Percentiles rank a stretch among this genome's conserved stretches.
These are phyloP conservation scores for Neopestalotiopsis sp. DNA, from an alignment of 2,329 filamentous ascomycete genomes.

Conservation along the genomic window DNA sequence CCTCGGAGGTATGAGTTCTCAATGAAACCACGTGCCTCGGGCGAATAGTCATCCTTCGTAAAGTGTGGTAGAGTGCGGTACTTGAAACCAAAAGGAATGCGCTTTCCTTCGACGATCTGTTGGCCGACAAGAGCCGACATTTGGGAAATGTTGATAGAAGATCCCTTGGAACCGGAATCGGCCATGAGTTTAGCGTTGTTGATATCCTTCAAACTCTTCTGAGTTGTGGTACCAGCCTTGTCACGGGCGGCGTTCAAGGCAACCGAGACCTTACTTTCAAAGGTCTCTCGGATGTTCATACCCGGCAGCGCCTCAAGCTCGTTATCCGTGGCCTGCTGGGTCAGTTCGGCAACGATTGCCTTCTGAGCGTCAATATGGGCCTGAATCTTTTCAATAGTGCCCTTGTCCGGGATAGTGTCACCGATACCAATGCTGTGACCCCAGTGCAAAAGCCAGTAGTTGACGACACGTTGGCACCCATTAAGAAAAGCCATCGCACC, in stretches of 20 bases:
- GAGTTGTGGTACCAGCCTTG: conserved; percentile 89
- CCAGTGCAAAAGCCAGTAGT: conserved; percentile 96
- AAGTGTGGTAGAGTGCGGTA: conserved; percentile 97
- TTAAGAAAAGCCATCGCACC: conserved; percentile 96
- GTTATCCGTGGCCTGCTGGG: conserved; percentile 81
- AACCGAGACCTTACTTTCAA: conserved; percentile 96
- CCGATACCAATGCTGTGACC: conserved; percentile 98
- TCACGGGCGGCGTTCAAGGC: conserved; percentile 95
- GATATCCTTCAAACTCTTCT: conserved; percentile 89
- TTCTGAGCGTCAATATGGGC: conserved; percentile 83
- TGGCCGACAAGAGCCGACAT: conserved; percentile 99
- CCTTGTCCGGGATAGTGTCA: conserved; percentile 91
- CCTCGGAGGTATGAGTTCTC: conserved; percentile 98
- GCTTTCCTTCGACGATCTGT: conserved; percentile 97
- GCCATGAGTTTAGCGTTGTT: conserved; percentile 99
- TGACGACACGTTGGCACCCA: conserved; percentile 90
- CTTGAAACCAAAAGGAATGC: conserved; percentile 99
- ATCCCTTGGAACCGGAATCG: conserved; percentile 95
- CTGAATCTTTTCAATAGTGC: conserved; percentile 85
- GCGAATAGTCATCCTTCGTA: conserved; percentile 98
- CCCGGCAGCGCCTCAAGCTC: conserved; percentile 90
- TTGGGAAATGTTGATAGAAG: conserved; percentile 98
- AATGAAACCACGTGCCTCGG: conserved; percentile 95
- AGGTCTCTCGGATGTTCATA: conserved; percentile 98
- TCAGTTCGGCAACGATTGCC: conserved; percentile 77